These are phyloP conservation scores for Gossypium mustelinum DNA, from an alignment of 345 rosid species.

Conservation along the genomic window DNA sequence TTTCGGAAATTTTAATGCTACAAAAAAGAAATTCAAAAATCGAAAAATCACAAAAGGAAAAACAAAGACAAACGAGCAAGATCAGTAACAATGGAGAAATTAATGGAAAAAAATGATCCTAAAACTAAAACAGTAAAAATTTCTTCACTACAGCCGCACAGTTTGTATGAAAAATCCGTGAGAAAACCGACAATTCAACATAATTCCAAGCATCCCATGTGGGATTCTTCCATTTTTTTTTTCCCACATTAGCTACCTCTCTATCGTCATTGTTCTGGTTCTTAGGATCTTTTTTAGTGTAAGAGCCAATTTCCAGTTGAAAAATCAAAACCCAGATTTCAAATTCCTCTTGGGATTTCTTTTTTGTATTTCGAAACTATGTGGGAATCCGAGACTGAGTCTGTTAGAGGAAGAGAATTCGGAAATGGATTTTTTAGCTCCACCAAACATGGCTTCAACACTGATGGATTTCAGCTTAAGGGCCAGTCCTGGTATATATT, in stretches of 20 bases:
- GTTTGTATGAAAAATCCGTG: constrained; percentile 16
- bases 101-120: not conserved
- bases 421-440: constrained; percentile 69
- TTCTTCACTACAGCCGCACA: not conserved
- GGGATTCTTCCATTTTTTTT: constrained; percentile 26
- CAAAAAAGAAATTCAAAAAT: no score
- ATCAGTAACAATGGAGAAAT: no score
- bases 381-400: constrained; percentile 93
- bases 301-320: not conserved
- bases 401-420: constrained; percentile 58
- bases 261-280: not conserved
- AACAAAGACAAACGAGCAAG: no score
- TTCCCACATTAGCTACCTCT: not conserved
- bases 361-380: constrained; percentile 26
- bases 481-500: constrained; percentile 74
- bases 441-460: constrained; percentile 58
- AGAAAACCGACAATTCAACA: constrained; percentile 45
- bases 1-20: no score
- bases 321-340: constrained; percentile 9
- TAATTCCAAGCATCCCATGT: constrained; percentile 59
- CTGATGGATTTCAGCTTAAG: constrained; percentile 82
- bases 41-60: no score
- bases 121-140: not conserved
- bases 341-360: constrained; percentile 1
- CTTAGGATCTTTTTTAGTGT: constrained; percentile 7